Evolutionary conservation across 164 flowering plant genomes (phyloP).

Genomic region (Stephania yunnanensis): DNA sequence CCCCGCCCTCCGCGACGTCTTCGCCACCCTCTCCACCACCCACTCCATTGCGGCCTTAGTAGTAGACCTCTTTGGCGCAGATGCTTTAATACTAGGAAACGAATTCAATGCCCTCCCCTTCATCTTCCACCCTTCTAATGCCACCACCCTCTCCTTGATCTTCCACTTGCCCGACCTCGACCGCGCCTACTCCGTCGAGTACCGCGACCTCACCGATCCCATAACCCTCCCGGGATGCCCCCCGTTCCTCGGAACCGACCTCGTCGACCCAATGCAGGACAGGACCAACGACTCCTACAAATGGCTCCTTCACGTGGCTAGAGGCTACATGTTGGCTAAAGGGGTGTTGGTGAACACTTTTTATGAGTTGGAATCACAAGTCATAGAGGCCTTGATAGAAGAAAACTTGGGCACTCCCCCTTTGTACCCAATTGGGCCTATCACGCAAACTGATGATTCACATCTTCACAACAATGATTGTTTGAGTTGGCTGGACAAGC

Average conservation of each 20-base stretch:
- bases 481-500: slow-evolving; percentile 36
- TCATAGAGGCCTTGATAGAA: slow-evolving; percentile 18
- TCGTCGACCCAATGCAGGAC: slow-evolving; percentile 27
- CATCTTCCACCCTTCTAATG: slow-evolving; percentile 34
- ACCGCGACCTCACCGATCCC: slow-evolving; percentile 24
- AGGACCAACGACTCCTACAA: slow-evolving; percentile 21
- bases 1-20: slow-evolving; percentile 23
- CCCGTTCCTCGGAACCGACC: slow-evolving; percentile 24
- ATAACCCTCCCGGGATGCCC: slow-evolving; percentile 31
- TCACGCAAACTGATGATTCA: slow-evolving; percentile 9
- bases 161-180: slow-evolving; percentile 30
- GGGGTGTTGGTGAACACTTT: slow-evolving; percentile 28
- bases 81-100: slow-evolving; percentile 28
- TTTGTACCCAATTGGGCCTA: slow-evolving; percentile 34
- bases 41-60: slow-evolving; percentile 23
- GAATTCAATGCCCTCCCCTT: slow-evolving; percentile 30
- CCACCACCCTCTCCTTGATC: slow-evolving; percentile 25
- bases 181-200: slow-evolving; percentile 19
- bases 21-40: background rate
- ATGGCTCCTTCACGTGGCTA: slow-evolving; percentile 17
- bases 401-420: slow-evolving; percentile 9
- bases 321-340: slow-evolving; percentile 12
- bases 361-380: slow-evolving; percentile 21
- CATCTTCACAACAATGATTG: background rate
- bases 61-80: slow-evolving; percentile 36